Conservation (phyloP, 768 basidiomycete species). For the Leccinum longicurvipes region DNA sequence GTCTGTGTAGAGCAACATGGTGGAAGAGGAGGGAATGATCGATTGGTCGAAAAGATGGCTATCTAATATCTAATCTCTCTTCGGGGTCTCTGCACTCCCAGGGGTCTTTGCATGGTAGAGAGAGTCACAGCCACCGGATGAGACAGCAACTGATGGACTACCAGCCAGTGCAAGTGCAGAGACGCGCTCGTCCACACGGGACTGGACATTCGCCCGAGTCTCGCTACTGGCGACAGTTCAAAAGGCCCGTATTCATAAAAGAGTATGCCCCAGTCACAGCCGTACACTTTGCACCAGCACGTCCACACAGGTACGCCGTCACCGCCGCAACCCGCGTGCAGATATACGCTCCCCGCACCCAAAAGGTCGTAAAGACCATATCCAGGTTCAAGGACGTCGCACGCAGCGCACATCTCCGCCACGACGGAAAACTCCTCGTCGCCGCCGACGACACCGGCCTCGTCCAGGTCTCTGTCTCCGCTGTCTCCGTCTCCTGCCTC, state of each 20-base stretch:
- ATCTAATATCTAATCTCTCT: slow-evolving; percentile 15
- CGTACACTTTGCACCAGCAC: slow-evolving; percentile 83
- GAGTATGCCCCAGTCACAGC: slow-evolving; percentile 96
- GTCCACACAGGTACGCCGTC: slow-evolving; percentile 93
- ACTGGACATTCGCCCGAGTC: slow-evolving; percentile 71
- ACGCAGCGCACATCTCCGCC: slow-evolving; percentile 81
- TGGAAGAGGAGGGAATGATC: neutral
- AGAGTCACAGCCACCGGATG: too few species aligned
- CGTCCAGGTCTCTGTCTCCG: slow-evolving; percentile 50
- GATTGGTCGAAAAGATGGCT: slow-evolving; percentile 4
- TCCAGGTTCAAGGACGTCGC: slow-evolving; percentile 97
- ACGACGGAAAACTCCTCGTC: slow-evolving; percentile 91
- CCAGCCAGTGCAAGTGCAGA: slow-evolving; percentile 65
- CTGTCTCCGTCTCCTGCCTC: neutral
- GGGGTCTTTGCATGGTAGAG: neutral
- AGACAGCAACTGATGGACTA: slow-evolving; percentile 76
- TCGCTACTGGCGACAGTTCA: slow-evolving; percentile 84
- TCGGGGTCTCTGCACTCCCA: slow-evolving; percentile 6
- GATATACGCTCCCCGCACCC: slow-evolving; percentile 94
- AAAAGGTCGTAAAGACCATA: slow-evolving; percentile 94
- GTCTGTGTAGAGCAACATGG: slow-evolving; percentile 76
- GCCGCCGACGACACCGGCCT: slow-evolving; percentile 94
- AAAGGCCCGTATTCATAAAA: slow-evolving; percentile 90
- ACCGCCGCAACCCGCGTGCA: slow-evolving; percentile 92
- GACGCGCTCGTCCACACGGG: slow-evolving; percentile 53